Percentiles rank a stretch among this genome's conserved stretches.
phyloP scores from a whole-genome alignment of 2,329 filamentous ascomycete genomes.

The Exophiala lecanii-corni region DNA sequence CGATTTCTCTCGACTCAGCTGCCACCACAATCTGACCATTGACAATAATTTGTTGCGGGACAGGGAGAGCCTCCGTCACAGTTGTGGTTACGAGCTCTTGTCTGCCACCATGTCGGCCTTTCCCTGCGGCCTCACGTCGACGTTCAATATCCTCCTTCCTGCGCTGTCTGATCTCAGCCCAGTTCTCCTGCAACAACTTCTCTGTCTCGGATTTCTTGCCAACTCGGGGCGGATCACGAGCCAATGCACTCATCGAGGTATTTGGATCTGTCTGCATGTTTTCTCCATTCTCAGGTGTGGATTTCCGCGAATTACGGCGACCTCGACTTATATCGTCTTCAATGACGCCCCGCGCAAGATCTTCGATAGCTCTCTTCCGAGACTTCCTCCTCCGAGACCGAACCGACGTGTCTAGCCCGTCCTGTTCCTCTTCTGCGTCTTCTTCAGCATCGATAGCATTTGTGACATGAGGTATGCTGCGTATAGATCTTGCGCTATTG shows the following conservation, averaged over 20 bases:
- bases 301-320: slow-evolving; percentile 12
- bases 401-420: neutral
- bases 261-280: slow-evolving; percentile 49
- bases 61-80: slow-evolving; percentile 24
- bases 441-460: slow-evolving; percentile 2
- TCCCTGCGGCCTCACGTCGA: slow-evolving; percentile 29
- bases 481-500: slow-evolving; percentile 10
- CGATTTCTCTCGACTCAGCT: slow-evolving; percentile 48
- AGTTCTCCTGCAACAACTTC: slow-evolving; percentile 54
- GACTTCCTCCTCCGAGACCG: slow-evolving; percentile 7
- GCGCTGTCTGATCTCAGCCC: slow-evolving; percentile 47
- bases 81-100: slow-evolving; percentile 6
- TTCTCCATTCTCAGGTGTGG: slow-evolving; percentile 44
- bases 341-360: slow-evolving; percentile 14
- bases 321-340: slow-evolving; percentile 9
- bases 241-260: slow-evolving; percentile 56
- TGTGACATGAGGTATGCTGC: slow-evolving; percentile 3
- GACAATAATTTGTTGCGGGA: slow-evolving; percentile 49
- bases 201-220: slow-evolving; percentile 56
- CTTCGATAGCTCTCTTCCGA: slow-evolving; percentile 7
- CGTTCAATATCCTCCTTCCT: slow-evolving; percentile 34
- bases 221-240: slow-evolving; percentile 44
- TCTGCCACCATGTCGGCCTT: slow-evolving; percentile 19
- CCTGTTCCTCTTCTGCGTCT: slow-evolving; percentile 1
- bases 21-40: slow-evolving; percentile 56